Base-by-base conservation (phyloP, 1,284 basidiomycete genomes). In the Sanghuangporus weigelae region DNA sequence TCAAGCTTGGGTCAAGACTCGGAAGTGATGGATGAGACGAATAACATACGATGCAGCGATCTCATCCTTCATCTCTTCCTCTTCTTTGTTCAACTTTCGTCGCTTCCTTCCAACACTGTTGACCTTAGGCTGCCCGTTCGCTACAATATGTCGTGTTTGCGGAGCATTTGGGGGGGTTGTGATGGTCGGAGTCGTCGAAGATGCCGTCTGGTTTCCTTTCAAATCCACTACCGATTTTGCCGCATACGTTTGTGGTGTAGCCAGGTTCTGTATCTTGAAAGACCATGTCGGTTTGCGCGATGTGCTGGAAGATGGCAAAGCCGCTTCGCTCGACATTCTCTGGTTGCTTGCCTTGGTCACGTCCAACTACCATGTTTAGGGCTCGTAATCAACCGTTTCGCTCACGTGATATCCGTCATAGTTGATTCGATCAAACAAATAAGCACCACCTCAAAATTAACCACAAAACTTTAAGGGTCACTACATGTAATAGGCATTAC, bases 191-290 rank as follows among this genome's bases (percentile, higher is more conserved):
- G 21, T 51, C 49, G 59, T 7, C 16, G 59, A n/a, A 23, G 59
- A 56, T 23, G 36, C 16, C 12, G 63, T n/a, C 42, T 49, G 44
- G 11, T 42, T 35, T 38, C 38, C 16, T 39, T 58, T 57, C 46
- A 46, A 39, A 49, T 40, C 55, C 11, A 31, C 59, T n/a, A 16
- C 46, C 36, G 46, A 61, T 61, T 64, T 64, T 40, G 53, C 59
- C 7, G 59, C 59, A 53, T 57, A 64, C 21, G 59, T 64, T 36
- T 64, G 63, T n/a, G 63, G 63, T 16, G 63, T 64, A 31, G 57
- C 12, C 12, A 64, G 46, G 26, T 61, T 60, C 46, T 64, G 63
- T 4, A 64, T 61, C 49, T 51, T 64, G 51, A 59, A 64, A 35
- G 63, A 57, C 58, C 51, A 64, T 31, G 53, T 48, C 16, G 63